phyloP scores from a whole-genome alignment of 805 yeast species.

The Wickerhamomyces bisporus region DNA sequence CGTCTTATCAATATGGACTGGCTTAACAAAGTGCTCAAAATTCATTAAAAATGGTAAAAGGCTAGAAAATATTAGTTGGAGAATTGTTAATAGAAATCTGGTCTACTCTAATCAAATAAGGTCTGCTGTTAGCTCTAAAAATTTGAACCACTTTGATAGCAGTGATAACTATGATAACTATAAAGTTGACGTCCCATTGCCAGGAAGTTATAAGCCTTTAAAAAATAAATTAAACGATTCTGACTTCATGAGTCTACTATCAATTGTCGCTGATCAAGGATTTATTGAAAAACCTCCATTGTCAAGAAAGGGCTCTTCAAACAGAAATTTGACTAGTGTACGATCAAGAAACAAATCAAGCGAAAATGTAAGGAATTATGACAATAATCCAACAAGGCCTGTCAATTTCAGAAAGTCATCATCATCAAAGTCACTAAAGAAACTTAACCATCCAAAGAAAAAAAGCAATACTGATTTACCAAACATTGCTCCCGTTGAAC shows the following conservation, averaged over 20 bases:
- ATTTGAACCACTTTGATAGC: background rate
- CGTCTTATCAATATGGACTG: constrained; percentile 38
- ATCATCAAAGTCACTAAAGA: constrained; percentile 22
- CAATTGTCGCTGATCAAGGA: constrained; percentile 24
- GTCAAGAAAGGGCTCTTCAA: constrained; percentile 18
- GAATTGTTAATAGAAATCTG: constrained; percentile 26
- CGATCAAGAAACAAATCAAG: constrained; percentile 7
- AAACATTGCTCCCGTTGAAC: constrained; percentile 5
- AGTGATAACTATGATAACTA: background rate
- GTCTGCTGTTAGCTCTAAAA: constrained; percentile 1
- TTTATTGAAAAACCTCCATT: constrained; percentile 15
- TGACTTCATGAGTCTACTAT: constrained; percentile 22
- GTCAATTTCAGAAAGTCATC: constrained; percentile 20
- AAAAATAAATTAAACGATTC: constrained; percentile 22
- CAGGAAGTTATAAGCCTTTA: constrained; percentile 7
- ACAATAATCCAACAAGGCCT: constrained; percentile 9
- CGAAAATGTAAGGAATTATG: constrained; percentile 5
- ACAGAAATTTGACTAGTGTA: constrained; percentile 7
- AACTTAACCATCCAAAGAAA: constrained; percentile 13
- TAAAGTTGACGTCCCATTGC: constrained; percentile 5
- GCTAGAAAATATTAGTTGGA: constrained; percentile 28
- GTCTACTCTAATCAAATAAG: constrained; percentile 13
- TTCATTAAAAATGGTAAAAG: constrained; percentile 26
- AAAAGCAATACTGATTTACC: constrained; percentile 13
- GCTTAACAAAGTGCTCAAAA: constrained; percentile 26